phyloP scores from a whole-genome alignment of 73 alveolate genomes.

The Paramecium tetraurelia region DNA sequence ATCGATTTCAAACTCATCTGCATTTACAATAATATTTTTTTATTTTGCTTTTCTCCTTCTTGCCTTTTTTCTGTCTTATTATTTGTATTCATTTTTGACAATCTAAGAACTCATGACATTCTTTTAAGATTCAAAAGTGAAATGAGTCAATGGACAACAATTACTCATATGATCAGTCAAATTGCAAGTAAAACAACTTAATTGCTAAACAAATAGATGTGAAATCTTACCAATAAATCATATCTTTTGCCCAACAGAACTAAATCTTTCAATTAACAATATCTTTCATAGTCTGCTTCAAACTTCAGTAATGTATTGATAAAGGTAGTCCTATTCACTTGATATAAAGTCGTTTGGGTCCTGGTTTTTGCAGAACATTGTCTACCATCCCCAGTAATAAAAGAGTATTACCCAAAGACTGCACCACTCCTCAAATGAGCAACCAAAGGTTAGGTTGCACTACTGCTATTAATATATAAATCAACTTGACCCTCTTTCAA shows the following conservation, averaged over 20 bases:
- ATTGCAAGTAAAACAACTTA: not conserved
- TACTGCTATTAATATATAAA: not conserved
- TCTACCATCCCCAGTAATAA: slow-evolving; percentile 39
- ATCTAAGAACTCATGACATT: not conserved
- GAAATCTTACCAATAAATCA: not conserved
- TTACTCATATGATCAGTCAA: not conserved
- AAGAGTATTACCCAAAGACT: slow-evolving; percentile 9
- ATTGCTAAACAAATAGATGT: not conserved
- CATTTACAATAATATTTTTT: not conserved
- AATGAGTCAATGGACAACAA: not conserved
- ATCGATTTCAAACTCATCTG: not conserved
- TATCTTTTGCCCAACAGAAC: not conserved
- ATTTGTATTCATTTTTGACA: not conserved
- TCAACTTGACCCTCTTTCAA: slow-evolving; percentile 25
- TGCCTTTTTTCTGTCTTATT: not conserved
- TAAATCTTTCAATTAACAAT: slow-evolving; percentile 6
- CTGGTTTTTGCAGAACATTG: not conserved
- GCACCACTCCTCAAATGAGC: not conserved
- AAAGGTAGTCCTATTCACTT: not conserved
- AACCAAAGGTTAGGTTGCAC: not conserved
- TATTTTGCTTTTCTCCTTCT: not conserved
- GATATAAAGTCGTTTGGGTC: not conserved
- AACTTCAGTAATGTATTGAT: not conserved
- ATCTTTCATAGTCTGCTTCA: slow-evolving; percentile 29
- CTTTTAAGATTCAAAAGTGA: not conserved